Conservation (phyloP, 23 red algal species). For the Cyanidium caldarium region DNA sequence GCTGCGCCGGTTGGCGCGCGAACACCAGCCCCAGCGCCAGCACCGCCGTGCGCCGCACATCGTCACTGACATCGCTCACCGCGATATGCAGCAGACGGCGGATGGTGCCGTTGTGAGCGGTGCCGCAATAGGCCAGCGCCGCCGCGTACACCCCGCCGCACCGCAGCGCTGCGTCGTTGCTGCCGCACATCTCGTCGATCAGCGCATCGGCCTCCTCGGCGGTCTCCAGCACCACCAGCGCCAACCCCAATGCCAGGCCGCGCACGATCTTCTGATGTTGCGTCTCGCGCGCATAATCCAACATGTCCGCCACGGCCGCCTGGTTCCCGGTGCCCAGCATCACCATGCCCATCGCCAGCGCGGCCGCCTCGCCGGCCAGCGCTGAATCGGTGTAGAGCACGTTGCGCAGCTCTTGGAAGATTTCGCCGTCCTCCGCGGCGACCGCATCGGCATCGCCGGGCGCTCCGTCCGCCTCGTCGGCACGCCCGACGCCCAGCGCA, state of each 20-base stretch:
- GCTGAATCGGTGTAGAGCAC: slow-evolving; percentile 79
- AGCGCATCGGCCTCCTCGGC: slow-evolving; percentile 70
- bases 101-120: slow-evolving; percentile 76
- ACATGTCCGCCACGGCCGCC: slow-evolving; percentile 61
- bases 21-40: slow-evolving; percentile 79
- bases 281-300: slow-evolving; percentile 74
- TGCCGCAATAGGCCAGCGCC: slow-evolving; percentile 88
- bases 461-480: slow-evolving; percentile 11
- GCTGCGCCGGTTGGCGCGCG: slow-evolving; percentile 47
- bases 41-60: slow-evolving; percentile 91
- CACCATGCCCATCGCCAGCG: slow-evolving; percentile 68
- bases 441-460: neutral
- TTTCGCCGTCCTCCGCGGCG: slow-evolving; percentile 33
- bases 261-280: slow-evolving; percentile 92
- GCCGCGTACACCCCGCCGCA: slow-evolving; percentile 81
- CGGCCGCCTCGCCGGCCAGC: slow-evolving; percentile 84
- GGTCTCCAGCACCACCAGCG: slow-evolving; percentile 56
- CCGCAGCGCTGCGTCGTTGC: slow-evolving; percentile 54
- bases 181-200: slow-evolving; percentile 50
- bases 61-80: slow-evolving; percentile 83
- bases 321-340: slow-evolving; percentile 56
- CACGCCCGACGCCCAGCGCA: slow-evolving; percentile 61
- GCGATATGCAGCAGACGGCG: slow-evolving; percentile 69
- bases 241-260: slow-evolving; percentile 67
- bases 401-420: slow-evolving; percentile 77